phyloP scores from a whole-genome alignment of 1,284 basidiomycete genomes.

The Blastosporella zonata region DNA sequence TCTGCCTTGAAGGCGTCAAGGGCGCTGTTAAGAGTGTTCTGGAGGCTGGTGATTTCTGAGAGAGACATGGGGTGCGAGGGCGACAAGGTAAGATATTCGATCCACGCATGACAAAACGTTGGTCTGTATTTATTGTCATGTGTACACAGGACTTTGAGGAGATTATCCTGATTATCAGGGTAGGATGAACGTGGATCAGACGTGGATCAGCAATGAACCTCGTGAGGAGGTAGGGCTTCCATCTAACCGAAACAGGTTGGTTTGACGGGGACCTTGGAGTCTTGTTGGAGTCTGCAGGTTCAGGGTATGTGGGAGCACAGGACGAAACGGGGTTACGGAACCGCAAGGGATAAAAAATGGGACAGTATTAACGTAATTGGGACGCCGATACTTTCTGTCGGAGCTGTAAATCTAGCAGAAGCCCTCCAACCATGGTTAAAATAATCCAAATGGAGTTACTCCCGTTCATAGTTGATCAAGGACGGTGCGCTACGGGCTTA shows the following conservation, averaged over 20 bases:
- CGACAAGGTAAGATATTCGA: too few species aligned
- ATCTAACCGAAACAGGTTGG: conserved; percentile 3
- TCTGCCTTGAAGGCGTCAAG: conserved; percentile 36
- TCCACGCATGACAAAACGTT: too few species aligned
- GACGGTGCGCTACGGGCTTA: too few species aligned
- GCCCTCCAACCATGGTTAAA: too few species aligned
- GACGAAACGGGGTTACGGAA: not conserved
- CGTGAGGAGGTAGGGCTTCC: not conserved
- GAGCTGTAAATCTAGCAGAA: too few species aligned
- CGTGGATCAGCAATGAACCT: not conserved
- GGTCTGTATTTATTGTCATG: too few species aligned
- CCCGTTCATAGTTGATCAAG: too few species aligned
- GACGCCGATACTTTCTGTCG: too few species aligned
- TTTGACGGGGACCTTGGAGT: conserved; percentile 5
- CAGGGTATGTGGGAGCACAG: not conserved
- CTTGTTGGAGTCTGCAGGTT: not conserved
- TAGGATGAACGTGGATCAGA: not conserved
- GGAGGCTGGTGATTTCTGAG: conserved; percentile 35
- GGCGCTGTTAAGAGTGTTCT: conserved; percentile 34
- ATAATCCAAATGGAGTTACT: too few species aligned
- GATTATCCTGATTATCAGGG: not conserved
- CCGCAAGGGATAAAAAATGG: not conserved
- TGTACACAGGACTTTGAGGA: not conserved
- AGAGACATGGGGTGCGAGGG: conserved; percentile 28
- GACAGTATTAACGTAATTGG: too few species aligned